A percentile compares a stretch with the other conserved stretches of the same genome.
phyloP scores from a whole-genome alignment of 495 filamentous ascomycete species.

The Copromyces sp. region DNA sequence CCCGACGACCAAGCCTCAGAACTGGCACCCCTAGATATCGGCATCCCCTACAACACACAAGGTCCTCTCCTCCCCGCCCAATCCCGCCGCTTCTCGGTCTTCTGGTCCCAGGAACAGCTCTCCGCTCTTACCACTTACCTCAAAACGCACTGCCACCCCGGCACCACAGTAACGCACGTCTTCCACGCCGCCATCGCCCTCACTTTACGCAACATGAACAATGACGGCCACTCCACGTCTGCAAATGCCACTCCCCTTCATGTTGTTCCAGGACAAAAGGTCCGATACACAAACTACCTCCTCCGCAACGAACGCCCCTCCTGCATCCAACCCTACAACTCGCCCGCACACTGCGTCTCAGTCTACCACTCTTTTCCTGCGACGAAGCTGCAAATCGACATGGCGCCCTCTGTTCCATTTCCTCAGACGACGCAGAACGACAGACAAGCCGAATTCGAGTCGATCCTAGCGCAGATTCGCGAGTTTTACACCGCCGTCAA shows the following conservation, averaged over 20 bases:
- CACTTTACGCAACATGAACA: constrained; percentile 11
- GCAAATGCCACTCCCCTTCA: constrained; percentile 6
- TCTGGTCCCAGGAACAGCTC: constrained; percentile 6
- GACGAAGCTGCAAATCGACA: constrained; percentile 8
- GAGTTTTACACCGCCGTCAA: neutral
- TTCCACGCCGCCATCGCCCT: constrained; percentile 26
- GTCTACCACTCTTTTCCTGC: constrained; percentile 24
- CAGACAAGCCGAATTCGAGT: constrained; percentile 2
- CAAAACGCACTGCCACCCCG: constrained; percentile 4
- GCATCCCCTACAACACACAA: neutral
- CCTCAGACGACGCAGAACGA: too few relatives aligned
- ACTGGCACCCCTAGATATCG: neutral
- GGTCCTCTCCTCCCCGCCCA: neutral
- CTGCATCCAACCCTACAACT: constrained; percentile 19
- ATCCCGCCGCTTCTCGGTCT: constrained; percentile 11
- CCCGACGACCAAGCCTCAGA: neutral
- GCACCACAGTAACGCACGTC: constrained; percentile 24
- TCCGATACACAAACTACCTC: constrained; percentile 22
- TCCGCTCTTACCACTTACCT: constrained; percentile 10
- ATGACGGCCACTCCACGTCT: neutral
- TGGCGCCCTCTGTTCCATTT: neutral
- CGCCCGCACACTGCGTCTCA: constrained; percentile 16
- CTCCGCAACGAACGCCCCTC: constrained; percentile 22
- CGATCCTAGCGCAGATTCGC: neutral
- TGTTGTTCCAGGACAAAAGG: neutral